These are phyloP conservation scores for Cercospora janseana DNA, from an alignment of 2,329 filamentous ascomycete genomes.

Conservation along the genomic window DNA sequence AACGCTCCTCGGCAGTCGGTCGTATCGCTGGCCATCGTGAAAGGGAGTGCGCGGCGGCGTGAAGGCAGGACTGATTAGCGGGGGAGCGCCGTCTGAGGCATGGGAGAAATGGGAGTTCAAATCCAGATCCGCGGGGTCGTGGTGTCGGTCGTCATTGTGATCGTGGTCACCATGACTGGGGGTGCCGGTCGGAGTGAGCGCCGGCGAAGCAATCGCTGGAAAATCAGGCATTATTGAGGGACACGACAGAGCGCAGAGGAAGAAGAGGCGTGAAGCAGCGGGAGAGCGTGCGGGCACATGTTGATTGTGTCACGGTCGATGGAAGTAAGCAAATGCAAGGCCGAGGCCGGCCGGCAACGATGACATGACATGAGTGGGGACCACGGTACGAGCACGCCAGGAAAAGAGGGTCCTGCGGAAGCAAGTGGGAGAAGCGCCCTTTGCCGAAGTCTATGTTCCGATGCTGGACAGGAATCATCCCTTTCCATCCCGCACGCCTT, in stretches of 20 bases:
- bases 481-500: background rate
- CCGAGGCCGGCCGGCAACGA: constrained; percentile 6
- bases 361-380: background rate
- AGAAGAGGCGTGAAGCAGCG: background rate
- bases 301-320: background rate
- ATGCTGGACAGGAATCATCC: background rate
- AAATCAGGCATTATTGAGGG: constrained; percentile 50
- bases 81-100: constrained; percentile 33
- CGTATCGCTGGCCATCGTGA: constrained; percentile 32
- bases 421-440: too few species aligned
- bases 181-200: constrained; percentile 49
- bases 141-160: constrained; percentile 36
- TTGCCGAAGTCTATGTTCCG: background rate
- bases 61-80: constrained; percentile 50
- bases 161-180: constrained; percentile 51
- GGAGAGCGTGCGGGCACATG: constrained; percentile 1
- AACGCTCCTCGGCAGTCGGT: constrained; percentile 44
- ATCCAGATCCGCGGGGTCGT: constrained; percentile 40
- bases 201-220: constrained; percentile 49
- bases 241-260: background rate
- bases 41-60: constrained; percentile 38
- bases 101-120: constrained; percentile 33
- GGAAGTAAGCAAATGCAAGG: constrained; percentile 1
- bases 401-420: constrained; percentile 1
- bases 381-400: constrained; percentile 10